Evolutionary conservation across 768 basidiomycete species (phyloP), one percentile per base, ranked within the genome.

Genomic region (Gautieria morchelliformis): DNA sequence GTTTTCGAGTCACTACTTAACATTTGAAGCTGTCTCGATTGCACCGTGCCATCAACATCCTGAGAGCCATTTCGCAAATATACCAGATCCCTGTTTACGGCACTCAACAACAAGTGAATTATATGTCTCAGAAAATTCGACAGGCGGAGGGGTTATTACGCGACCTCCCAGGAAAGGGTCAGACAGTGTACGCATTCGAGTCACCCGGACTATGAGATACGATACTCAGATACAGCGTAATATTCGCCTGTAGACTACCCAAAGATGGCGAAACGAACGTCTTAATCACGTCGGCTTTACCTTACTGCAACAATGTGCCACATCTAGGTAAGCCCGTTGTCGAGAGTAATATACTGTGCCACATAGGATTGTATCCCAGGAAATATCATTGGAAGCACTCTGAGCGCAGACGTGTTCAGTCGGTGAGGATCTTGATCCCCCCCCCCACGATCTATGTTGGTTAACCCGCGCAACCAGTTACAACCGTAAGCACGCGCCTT

Each of bases 371-470:
- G 30, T 45, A 24, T 35, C 24, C 50, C 58, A 81, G 90, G 89
- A 50, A 91, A 93, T 68, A 89, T 93, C 66, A 94, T 94, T 63
- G 94, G 95, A 59, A 98, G 95, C 63, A 93, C 89, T 7, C 78
- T 98, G 32, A 97, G 94, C 64, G 96, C 96, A 2, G 96, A 98
- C 69, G 94, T 98, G 35, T 98, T 87, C 71, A 93, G 92, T 64
- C 78, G 96, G 81, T 96, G 72, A 65, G 85, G 76, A 22, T 20
- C n/a, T 3, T 30, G 40, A 27, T 52, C n/a, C 59, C 48, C 40
- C 52, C 48, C 52, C 41, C 19, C 49, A 41, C 19, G 59, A 4
- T 33, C 42, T 55, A 14, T 9, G 3, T 30, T 49, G 27, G 19
- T 48, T 58, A 22, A 53, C 48, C 49, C 35, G 33, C 24, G n/a